Evolutionary conservation across 164 flowering plant genomes (phyloP), one percentile per base, ranked within the genome.

Genomic region (Chloranthus sessilifolius): DNA sequence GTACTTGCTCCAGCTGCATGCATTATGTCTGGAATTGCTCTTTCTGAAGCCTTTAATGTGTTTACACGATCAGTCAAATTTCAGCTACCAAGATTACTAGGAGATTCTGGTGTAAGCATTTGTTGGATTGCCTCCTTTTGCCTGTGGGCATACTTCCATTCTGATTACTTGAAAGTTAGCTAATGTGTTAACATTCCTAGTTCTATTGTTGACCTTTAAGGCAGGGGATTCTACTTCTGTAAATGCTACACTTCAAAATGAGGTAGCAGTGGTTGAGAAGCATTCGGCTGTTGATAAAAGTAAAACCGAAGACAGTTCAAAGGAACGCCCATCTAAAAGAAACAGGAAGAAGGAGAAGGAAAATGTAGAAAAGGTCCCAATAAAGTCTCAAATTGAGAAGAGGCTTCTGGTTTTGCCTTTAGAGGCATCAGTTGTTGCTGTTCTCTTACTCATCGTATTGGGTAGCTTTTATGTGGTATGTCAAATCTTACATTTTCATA

Each of bases 1-100:
- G 99, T 94, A 37, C 74, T 94, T 47, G 99, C 99, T 62, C 99
- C 99, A 59, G 99, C 99, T 17, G 99, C 99, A 39, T 94, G 99
- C 64, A 94, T 89, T 38, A 53, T 83, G 83, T 89, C 97, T 73
- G 99, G 99, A 52, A 89, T 94, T 62, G 99, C 99, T 50, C 90
- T 94, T 51, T 89, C 99, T 51, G 82, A 76, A 62, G 89, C 99
- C 41, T 89, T 94, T 74, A 74, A 74, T 64, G 88, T 89, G 61
- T 74, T 94, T 39, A 85, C 99, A 21, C 75, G 83, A 39, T 94
- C 99, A 33, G 66, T 94, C 51, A 94, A 89, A 63, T 85, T 75
- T 65, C 88, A 86, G 61, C 57, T 85, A 47, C 70, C 69, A 56
- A 74, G 74, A 38, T 5, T 61, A 47, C 47, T 67, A 27, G 67